Base-by-base conservation (phyloP, 1,284 basidiomycete genomes). In the Malassezia arunalokei region DNA sequence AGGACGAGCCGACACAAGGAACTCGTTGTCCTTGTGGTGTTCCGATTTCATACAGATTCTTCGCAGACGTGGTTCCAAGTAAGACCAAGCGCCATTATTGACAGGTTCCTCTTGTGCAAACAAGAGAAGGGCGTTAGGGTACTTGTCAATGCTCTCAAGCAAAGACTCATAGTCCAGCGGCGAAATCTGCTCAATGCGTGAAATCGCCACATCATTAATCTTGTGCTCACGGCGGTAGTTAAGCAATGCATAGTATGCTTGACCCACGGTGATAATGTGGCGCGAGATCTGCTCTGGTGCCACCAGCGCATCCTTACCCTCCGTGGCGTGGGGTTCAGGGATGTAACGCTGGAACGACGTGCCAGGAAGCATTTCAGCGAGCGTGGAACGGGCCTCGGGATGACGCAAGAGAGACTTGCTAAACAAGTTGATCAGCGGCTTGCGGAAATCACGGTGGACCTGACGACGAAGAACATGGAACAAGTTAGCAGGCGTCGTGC, bases 381-480 rank as follows among this genome's bases (percentile, higher is more conserved):
- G 77, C 17, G 81, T 79, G 0, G 91, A 96, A 58, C 87, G 83
- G 33, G 89, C 92, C 54, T 80, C 81, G 9, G 92, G 89, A 76
- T 96, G 91, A 64, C 92, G 89, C 49, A 98, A 79, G 39, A 98
- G 80, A 57, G 81, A 84, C 79, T 98, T 98, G 43, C 89, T 92
- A 83, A 95, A 96, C 82, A 96, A 94, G 67, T 87, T 57, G 68
- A 98, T 83, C 50, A 73, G 56, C 29, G 70, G 70, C 57, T 73
- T 73, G 35, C 70, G 60, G 66, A 73, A 73, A 45, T 71, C 70
- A 14, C 70, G 66, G 58, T 68, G 67, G 31, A 73, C 70, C 58
- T 71, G 74, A 49, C 74, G 61, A 54, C 73, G 60, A 14, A 75
- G 50, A 24, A 66, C 66, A 54, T 74, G 71, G 71, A 74, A 73